A percentile compares a stretch with the other conserved stretches of the same genome.
Conservation (phyloP, 139 green algal species). For the Volvox africanus region DNA sequence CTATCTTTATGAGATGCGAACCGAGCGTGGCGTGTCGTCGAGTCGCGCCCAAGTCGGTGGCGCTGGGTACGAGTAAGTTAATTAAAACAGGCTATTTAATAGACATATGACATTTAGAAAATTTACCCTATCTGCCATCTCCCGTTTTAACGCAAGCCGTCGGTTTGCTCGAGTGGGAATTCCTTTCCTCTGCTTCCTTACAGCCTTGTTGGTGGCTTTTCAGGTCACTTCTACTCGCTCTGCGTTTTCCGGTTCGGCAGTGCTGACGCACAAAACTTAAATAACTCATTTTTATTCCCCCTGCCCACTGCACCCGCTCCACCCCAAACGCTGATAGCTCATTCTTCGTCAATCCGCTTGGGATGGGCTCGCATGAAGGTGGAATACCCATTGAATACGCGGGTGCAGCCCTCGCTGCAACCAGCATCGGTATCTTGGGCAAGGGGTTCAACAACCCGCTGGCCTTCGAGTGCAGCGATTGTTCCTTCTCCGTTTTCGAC, state of each 20-base stretch:
- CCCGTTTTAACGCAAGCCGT: neutral
- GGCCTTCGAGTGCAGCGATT: neutral
- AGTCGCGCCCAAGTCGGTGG: conserved; percentile 1
- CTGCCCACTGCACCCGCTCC: no score
- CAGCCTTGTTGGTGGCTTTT: no score
- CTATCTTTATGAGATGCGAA: neutral
- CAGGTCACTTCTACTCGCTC: no score
- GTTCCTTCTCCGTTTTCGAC: neutral
- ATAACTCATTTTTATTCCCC: no score
- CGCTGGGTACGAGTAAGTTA: neutral
- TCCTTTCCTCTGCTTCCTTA: no score
- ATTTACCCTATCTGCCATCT: no score
- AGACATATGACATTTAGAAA: no score
- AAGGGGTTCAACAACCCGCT: neutral
- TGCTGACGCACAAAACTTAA: no score
- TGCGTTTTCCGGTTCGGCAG: no score
- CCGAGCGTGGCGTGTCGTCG: neutral
- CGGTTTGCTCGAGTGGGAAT: no score
- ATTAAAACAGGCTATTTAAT: neutral
- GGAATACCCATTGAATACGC: neutral
- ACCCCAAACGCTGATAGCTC: neutral
- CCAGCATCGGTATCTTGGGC: neutral
- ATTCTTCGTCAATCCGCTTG: conserved; percentile 2
- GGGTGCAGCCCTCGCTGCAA: neutral
- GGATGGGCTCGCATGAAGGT: neutral